Evolutionary conservation across 768 basidiomycete species (phyloP).

Genomic region (Trametes cingulata): DNA sequence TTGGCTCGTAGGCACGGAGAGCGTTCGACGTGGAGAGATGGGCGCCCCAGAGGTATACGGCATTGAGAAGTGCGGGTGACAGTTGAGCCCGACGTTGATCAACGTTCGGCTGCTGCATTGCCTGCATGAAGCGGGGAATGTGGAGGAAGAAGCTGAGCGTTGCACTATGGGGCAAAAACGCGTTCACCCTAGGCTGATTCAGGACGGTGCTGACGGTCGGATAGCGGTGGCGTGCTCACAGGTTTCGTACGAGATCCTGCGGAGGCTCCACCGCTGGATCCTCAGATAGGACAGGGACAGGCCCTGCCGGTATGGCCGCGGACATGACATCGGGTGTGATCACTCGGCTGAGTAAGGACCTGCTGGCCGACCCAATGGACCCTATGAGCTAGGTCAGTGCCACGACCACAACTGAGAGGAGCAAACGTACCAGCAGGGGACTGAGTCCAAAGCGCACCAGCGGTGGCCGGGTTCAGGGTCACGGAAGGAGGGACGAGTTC

Average conservation of each 20-base stretch:
- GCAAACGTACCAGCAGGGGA: neutral
- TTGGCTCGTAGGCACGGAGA: slow-evolving; percentile 30
- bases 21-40: slow-evolving; percentile 24
- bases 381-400: neutral
- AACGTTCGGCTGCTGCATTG: slow-evolving; percentile 14
- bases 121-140: slow-evolving; percentile 43
- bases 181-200: slow-evolving; percentile 21
- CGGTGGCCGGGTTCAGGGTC: slow-evolving; percentile 10
- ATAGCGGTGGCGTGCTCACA: slow-evolving; percentile 4
- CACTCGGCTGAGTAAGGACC: slow-evolving; percentile 8
- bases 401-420: neutral
- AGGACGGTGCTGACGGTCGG: neutral
- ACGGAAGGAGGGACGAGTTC: slow-evolving; percentile 16
- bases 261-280: slow-evolving; percentile 20
- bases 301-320: neutral
- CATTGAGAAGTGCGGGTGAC: slow-evolving; percentile 45
- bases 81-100: slow-evolving; percentile 28
- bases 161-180: slow-evolving; percentile 53
- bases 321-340: slow-evolving; percentile 4
- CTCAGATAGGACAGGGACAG: slow-evolving; percentile 6
- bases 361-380: neutral
- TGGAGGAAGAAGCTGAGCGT: slow-evolving; percentile 70
- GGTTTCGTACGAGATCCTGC: slow-evolving; percentile 10
- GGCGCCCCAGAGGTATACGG: slow-evolving; percentile 36
- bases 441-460: neutral